Base-by-base conservation (phyloP, 257 asterid species). In the Misopates orontium region DNA sequence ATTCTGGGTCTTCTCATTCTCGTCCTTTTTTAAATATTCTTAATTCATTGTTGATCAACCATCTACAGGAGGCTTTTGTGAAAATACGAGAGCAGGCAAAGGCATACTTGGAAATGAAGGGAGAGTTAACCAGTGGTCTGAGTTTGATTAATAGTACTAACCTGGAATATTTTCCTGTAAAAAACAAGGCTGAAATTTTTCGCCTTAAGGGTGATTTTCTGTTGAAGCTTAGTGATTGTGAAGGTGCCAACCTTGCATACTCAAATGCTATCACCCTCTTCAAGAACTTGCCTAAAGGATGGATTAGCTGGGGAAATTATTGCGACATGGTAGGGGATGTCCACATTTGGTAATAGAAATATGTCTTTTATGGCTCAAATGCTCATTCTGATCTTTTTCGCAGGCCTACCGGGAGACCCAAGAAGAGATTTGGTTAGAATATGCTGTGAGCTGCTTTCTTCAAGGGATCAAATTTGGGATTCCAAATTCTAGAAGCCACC, bases 281-380 rank as follows among this genome's bases (percentile, higher is more conserved):
- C 89, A 94, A 90, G 85, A 88, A 80, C 81, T 79, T 90, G 89
- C 97, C 97, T 7, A 94, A 90, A 79, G 99, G 97, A 63, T 94
- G 99, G 99, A 88, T 94, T 78, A 88, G 96, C 77, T 94, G 97
- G 97, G 97, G 99, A 81, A 90, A 79, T 74, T 94, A 88, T 78
- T 94, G 99, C 75, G 96, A 94, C 77, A 86, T 88, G 97, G 99
- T 90, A 78, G 60, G 87, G 50, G 36, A 63, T 58, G 8, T 62
- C 70, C 48, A 44, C 67, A n/a, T 66, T 67, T 59, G 66, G 62
- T 60, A 68, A 12, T 56, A 19, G 18, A 16, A 59, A 12, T 53
- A 40, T 45, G 32, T 20, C 21, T 73, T 65, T 70, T 59, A 45
- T 39, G 20, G 57, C 66, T n/a, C 56, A 42, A 54, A 25, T 67